Percentiles rank a stretch among this genome's conserved stretches.
These are phyloP conservation scores for Cicer cuneatum DNA, from an alignment of 306 rosid genomes.

Conservation along the genomic window DNA sequence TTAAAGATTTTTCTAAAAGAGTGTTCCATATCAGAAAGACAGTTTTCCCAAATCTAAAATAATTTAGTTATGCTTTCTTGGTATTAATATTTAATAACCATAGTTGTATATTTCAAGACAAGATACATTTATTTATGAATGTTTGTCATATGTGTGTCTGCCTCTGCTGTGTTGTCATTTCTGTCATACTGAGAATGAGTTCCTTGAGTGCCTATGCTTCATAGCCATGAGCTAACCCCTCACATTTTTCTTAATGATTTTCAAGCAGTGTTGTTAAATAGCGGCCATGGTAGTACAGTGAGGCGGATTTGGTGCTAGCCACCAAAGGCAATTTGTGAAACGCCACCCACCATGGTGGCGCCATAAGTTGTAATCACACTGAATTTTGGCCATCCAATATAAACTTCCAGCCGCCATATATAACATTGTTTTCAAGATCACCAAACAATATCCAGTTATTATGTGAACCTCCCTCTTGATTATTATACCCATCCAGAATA, in stretches of 20 bases:
- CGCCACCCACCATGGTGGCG: background rate
- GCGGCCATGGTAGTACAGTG: background rate
- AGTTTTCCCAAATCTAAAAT: background rate
- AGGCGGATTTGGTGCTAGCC: background rate
- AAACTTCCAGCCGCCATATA: background rate
- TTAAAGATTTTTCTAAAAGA: constrained; percentile 9
- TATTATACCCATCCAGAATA: constrained; percentile 15
- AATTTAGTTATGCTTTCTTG: background rate
- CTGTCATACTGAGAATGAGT: background rate
- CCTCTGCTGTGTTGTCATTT: background rate
- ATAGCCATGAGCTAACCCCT: background rate
- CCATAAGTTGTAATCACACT: background rate
- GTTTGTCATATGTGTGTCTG: background rate
- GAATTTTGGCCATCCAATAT: background rate
- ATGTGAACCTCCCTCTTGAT: constrained; percentile 6
- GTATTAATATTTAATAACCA: background rate
- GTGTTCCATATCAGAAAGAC: constrained; percentile 3
- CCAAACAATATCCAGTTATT: constrained; percentile 9
- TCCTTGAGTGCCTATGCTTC: background rate
- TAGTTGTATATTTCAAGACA: constrained; percentile 2
- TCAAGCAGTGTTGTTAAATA: background rate
- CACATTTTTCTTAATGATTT: background rate
- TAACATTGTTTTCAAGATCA: constrained; percentile 15
- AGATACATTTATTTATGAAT: background rate
- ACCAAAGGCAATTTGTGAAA: background rate